Percentiles rank a stretch among this genome's conserved stretches.
These are phyloP conservation scores for Blastobotrys malaysiensis DNA, from an alignment of 1,139 yeast genomes.

Conservation along the genomic window DNA sequence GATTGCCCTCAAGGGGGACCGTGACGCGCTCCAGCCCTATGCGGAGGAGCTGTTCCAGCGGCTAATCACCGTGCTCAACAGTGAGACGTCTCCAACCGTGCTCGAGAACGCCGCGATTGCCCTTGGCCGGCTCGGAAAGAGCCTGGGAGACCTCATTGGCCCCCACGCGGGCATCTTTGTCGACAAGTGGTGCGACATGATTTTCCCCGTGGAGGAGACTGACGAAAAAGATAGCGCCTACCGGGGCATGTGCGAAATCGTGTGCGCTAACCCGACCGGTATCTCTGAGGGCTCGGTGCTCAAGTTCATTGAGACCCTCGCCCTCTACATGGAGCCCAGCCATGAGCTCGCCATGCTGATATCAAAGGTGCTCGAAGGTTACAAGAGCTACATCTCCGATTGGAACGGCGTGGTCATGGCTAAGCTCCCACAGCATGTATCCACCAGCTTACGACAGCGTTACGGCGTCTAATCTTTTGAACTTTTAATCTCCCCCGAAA, in stretches of 20 bases:
- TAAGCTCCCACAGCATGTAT: constrained; percentile 19
- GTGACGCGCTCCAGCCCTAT: constrained; percentile 52
- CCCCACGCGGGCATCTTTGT: constrained; percentile 55
- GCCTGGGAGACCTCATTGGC: constrained; percentile 54
- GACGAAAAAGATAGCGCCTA: constrained; percentile 78
- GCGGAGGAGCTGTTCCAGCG: constrained; percentile 51
- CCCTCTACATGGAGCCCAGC: constrained; percentile 46
- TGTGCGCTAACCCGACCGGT: constrained; percentile 64
- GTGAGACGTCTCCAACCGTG: constrained; percentile 47
- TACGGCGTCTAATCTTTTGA: constrained; percentile 20
- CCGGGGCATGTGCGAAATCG: constrained; percentile 64
- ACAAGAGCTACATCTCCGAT: constrained; percentile 31
- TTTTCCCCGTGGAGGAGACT: constrained; percentile 62
- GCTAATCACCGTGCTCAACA: constrained; percentile 62
- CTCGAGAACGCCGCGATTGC: constrained; percentile 90
- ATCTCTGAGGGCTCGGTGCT: constrained; percentile 50
- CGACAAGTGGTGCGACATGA: constrained; percentile 60
- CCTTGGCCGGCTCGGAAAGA: constrained; percentile 78
- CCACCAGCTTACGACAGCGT: constrained; percentile 18
- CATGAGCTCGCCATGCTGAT: constrained; percentile 31
- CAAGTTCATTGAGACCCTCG: constrained; percentile 58
- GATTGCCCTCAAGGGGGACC: constrained; percentile 52
- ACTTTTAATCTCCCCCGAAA: background rate
- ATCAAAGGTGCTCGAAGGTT: constrained; percentile 33
- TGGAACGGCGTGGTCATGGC: constrained; percentile 28